Percentiles rank a stretch among this genome's conserved stretches.
phyloP scores from a whole-genome alignment of 1,284 basidiomycete genomes.

The Cryptococcus depauperatus region DNA sequence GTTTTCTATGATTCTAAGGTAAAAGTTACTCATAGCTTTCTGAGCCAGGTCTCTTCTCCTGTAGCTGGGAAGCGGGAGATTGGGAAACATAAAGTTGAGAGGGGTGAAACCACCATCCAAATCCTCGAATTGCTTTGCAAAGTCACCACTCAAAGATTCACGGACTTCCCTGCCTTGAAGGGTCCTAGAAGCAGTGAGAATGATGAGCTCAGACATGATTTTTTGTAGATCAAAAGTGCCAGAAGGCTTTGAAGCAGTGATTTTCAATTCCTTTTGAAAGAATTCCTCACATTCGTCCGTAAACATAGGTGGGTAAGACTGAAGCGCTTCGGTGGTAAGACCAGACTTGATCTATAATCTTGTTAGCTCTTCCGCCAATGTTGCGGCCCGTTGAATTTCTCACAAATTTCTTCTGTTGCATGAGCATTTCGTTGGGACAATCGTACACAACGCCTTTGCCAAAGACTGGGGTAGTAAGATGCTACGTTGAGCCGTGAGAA shows the following conservation, averaged over 20 bases:
- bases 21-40: conserved; percentile 89
- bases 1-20: conserved; percentile 75
- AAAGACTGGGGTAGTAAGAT: conserved; percentile 84
- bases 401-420: conserved; percentile 97
- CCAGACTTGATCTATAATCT: conserved; percentile 67
- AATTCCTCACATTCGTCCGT: conserved; percentile 71
- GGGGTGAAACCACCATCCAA: conserved; percentile 89
- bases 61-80: conserved; percentile 85
- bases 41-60: conserved; percentile 80
- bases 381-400: conserved; percentile 11
- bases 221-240: conserved; percentile 55
- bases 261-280: conserved; percentile 48
- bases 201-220: conserved; percentile 85
- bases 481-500: conserved; percentile 47
- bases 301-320: conserved; percentile 84
- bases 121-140: conserved; percentile 79
- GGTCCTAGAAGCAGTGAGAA: conserved; percentile 85
- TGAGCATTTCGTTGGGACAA: conserved; percentile 89
- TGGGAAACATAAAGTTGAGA: conserved; percentile 89
- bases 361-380: not conserved
- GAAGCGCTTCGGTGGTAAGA: conserved; percentile 84
- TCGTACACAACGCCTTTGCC: conserved; percentile 98
- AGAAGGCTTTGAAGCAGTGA: conserved; percentile 16
- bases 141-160: conserved; percentile 66
- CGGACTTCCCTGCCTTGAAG: conserved; percentile 90